A percentile compares a stretch with the other conserved stretches of the same genome.
Evolutionary conservation across 208 protist species (phyloP).

Genomic region (Acanthamoeba lenticulata): DNA sequence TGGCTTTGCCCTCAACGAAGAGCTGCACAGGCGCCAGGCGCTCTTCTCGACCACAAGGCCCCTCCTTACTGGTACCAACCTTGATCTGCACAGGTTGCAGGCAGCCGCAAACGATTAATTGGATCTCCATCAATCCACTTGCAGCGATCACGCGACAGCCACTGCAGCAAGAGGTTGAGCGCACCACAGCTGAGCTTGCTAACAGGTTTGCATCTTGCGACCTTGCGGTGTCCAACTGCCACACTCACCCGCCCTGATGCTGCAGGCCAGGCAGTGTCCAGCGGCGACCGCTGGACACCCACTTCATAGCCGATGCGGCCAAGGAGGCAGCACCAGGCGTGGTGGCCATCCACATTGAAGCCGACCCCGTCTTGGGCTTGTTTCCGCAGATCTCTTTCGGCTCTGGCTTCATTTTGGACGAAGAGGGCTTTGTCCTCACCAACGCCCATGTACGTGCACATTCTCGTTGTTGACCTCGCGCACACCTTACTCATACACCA

Average conservation of each 20-base stretch:
- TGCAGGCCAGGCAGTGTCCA: background rate
- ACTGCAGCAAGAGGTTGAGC: background rate
- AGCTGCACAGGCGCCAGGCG: background rate
- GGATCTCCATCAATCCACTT: background rate
- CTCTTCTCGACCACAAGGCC: background rate
- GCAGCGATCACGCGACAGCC: background rate
- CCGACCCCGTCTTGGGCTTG: background rate
- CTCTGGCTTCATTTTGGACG: background rate
- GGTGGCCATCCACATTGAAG: slow-evolving; percentile 24
- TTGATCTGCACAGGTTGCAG: too few relatives aligned
- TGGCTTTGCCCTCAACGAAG: background rate
- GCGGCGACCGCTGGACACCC: background rate
- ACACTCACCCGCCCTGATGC: background rate
- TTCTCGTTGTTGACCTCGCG: too few relatives aligned
- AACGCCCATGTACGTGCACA: slow-evolving; percentile 7
- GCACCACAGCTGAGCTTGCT: background rate
- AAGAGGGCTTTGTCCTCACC: background rate
- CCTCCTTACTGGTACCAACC: background rate
- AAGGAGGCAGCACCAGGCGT: background rate
- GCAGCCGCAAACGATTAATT: too few relatives aligned
- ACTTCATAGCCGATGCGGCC: background rate
- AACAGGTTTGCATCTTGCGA: background rate
- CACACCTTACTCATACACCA: too few relatives aligned
- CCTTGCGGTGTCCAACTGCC: background rate
- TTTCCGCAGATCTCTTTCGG: background rate